Percentiles rank a stretch among this genome's conserved stretches.
Conservation (phyloP, 148 eudicot genomes). For the Agrostemma githago region DNA sequence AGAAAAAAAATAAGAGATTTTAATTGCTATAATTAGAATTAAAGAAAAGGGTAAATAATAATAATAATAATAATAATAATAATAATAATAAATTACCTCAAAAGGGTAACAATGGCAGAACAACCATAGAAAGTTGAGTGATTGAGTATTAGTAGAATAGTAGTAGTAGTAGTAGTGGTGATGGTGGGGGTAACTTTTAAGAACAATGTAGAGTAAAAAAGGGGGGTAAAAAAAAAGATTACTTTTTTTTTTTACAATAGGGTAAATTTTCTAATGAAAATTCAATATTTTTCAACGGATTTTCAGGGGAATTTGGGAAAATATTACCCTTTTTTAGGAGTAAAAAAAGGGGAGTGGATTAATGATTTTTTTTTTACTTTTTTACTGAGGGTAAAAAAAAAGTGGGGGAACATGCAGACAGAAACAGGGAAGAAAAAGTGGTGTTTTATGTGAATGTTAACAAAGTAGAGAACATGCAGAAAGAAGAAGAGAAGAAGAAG, state of each 20-base stretch:
- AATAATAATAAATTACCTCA: no score
- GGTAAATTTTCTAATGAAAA: background rate
- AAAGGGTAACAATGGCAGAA: conserved; percentile 5
- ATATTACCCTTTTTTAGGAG: background rate
- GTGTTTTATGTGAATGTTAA: no score
- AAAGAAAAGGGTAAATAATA: conserved; percentile 5
- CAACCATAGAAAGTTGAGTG: background rate
- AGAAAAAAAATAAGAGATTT: no score
- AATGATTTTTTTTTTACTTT: no score
- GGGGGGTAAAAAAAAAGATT: background rate
- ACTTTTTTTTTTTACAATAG: background rate
- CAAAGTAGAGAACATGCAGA: background rate
- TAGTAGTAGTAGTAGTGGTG: no score
- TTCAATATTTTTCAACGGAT: background rate
- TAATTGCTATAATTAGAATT: background rate
- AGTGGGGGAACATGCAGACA: background rate
- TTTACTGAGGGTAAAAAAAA: background rate
- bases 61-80: background rate
- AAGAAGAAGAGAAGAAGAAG: background rate
- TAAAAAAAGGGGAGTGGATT: background rate
- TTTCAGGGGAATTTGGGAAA: background rate
- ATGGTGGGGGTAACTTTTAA: no score
- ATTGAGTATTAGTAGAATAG: no score
- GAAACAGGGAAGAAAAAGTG: background rate
- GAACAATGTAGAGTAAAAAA: background rate